A percentile compares a stretch with the other conserved stretches of the same genome.
Evolutionary conservation across 345 rosid genomes (phyloP).

Genomic region (Eucalyptus guilfoylei): DNA sequence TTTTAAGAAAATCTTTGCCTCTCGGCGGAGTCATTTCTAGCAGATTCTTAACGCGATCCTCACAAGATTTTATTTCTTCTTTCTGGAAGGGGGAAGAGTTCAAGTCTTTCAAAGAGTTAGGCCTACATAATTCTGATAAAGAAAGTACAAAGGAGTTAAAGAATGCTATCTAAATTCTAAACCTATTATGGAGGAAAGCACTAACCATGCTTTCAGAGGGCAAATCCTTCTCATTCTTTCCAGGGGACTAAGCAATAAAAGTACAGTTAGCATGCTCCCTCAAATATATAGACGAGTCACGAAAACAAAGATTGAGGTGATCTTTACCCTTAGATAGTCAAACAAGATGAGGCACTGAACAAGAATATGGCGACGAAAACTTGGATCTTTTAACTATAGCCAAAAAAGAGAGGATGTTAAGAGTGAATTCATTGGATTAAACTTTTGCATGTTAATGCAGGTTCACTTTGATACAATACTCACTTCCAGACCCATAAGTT

Average conservation of each 20-base stretch:
- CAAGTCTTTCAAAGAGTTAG: background rate
- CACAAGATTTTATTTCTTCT: conserved; percentile 84
- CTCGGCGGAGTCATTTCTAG: conserved; percentile 93
- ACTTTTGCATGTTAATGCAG: background rate
- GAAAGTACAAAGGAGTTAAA: background rate
- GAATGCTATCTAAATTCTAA: background rate
- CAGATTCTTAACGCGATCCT: conserved; percentile 80
- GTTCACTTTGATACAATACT: background rate
- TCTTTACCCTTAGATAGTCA: conserved; percentile 77
- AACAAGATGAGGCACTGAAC: conserved; percentile 95
- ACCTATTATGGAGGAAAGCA: background rate
- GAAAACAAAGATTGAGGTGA: background rate
- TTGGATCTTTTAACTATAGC: conserved; percentile 87
- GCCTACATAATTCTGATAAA: background rate
- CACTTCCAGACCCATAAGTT: conserved; percentile 97
- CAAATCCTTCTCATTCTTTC: conserved; percentile 89
- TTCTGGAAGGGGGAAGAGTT: conserved; percentile 28
- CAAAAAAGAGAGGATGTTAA: background rate
- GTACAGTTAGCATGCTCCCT: background rate
- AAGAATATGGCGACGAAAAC: conserved; percentile 93
- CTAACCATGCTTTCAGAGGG: conserved; percentile 94
- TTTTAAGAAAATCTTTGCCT: conserved; percentile 75
- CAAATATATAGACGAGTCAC: background rate
- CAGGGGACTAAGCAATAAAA: conserved; percentile 54
- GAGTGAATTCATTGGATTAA: background rate